Base-by-base conservation (phyloP, 768 basidiomycete genomes). In the Leucosporidium scottii region DNA sequence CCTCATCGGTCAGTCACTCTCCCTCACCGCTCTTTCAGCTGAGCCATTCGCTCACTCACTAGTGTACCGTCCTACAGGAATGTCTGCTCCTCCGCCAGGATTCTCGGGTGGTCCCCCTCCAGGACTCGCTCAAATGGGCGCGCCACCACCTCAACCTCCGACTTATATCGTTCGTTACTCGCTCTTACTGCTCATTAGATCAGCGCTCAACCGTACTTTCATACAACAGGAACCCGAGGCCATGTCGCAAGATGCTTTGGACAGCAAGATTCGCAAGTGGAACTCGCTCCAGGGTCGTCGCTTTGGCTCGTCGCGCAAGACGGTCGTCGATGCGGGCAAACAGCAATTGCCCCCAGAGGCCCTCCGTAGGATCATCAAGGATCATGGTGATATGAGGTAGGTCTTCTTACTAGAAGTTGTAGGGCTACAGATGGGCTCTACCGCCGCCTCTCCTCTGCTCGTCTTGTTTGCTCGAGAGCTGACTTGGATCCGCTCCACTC, bases 361-460 rank as follows among this genome's bases (percentile, higher is more conserved):
- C 77, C 88, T 99, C 72, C 87, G 96, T 68, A 98, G 98, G 87
- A 98, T 99, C 75, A 93, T 98, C 82, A 93, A 97, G 81, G 96
- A 98, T 80, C 94, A 98, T 50, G 68, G 65, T 10, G 70, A 71
- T 61, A 59, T 59, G 59, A 59, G 59, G 27, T 47, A 48, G 18
- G 25, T 25, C 27, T 51, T 8, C 53, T 44, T 18, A 25, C 48
- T 31, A 28, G 30, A 15, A 21, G 23, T 13, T 12, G 39, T n/a
- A n/a, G n/a, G n/a, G n/a, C n/a, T n/a, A n/a, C n/a, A n/a, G n/a
- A n/a, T n/a, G n/a, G n/a, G n/a, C n/a, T n/a, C n/a, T n/a, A n/a
- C n/a, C n/a, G n/a, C n/a, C n/a, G n/a, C n/a, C n/a, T n/a, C n/a
- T n/a, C n/a, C n/a, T n/a, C n/a, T n/a, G n/a, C n/a, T n/a, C 47